Base-by-base conservation (phyloP, 148 eudicot species). In the Rhododendron molle region DNA sequence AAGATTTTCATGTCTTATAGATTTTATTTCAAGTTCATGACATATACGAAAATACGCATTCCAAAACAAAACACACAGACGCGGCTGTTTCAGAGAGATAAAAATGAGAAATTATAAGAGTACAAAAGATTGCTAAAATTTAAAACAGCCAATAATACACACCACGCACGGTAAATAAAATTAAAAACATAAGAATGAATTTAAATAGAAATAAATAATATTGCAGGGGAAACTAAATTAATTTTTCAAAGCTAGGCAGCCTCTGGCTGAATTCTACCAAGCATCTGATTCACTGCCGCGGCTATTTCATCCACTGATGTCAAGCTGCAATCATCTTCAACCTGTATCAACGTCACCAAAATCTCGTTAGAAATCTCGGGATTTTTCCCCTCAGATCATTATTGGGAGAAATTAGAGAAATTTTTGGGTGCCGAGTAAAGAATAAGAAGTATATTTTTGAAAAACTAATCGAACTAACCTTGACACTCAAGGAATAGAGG, bases 401-500 rank as follows among this genome's bases (percentile, higher is more conserved):
- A 40, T 40, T 40, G 8, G 44, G 44, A 40, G 44, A 40, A 40
- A 40, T 40, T 40, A 40, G 0, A 40, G 43, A 40, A 40, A 40
- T 6, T 40, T 40, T 6, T 40, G 44, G 44, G 44, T 32, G n/a
- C n/a, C n/a, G n/a, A n/a, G n/a, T 15, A 16, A 16, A 54, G 21
- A 54, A 54, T 54, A 16, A 16, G 60, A 3, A 15, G 60, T 54
- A 54, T 20, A 58, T 0, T 1, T 14, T 58, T 20, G 26, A 43
- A 15, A 38, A 38, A 77, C 52, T 40, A 43, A 67, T 67, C 34
- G 3, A n/a, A 83, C 85, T 47, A 40, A 94, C 98, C 98, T 92
- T 94, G 81, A 94, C 93, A 86, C 91, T 91, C 26, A 94, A 50
- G 85, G 92, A 86, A 86, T 92, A 94, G 81, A 94, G 93, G 26